Conservation (phyloP, 2,329 filamentous ascomycete species). For the Ustulina deusta region DNA sequence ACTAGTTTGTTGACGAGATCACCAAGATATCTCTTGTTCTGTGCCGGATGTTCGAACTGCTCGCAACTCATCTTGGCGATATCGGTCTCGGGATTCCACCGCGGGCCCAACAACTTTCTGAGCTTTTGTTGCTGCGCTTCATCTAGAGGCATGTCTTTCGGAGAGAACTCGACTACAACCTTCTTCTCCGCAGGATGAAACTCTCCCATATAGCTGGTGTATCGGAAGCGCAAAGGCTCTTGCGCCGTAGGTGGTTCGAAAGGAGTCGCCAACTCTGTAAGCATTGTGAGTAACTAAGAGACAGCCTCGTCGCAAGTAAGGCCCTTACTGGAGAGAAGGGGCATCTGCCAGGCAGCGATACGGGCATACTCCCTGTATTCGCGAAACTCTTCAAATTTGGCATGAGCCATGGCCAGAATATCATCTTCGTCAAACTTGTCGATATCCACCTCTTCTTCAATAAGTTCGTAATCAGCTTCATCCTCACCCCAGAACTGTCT, state of each 20-base stretch:
- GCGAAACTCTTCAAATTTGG: conserved; percentile 86
- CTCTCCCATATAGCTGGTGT: conserved; percentile 97
- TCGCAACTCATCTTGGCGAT: conserved; percentile 92
- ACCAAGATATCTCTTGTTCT: conserved; percentile 96
- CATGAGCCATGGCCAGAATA: conserved; percentile 84
- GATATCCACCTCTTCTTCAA: conserved; percentile 45
- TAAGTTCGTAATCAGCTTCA: conserved; percentile 47
- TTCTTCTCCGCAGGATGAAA: conserved; percentile 91
- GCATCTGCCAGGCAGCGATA: conserved; percentile 95
- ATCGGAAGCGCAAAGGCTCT: conserved; percentile 89
- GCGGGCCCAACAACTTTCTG: conserved; percentile 84
- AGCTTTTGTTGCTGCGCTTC: conserved; percentile 80
- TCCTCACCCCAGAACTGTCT: conserved; percentile 48
- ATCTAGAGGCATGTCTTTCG: conserved; percentile 77
- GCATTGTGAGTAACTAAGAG: conserved; percentile 18
- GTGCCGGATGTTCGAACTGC: conserved; percentile 85
- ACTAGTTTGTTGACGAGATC: conserved; percentile 82
- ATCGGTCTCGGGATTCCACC: conserved; percentile 88
- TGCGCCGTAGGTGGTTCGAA: conserved; percentile 77
- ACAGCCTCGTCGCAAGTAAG: not conserved
- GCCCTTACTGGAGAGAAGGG: conserved; percentile 84
- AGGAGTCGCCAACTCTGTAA: conserved; percentile 81
- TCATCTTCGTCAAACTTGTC: conserved; percentile 83
- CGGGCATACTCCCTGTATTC: conserved; percentile 91
- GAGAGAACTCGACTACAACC: conserved; percentile 91